These are phyloP conservation scores for Neonectria coccinea DNA, from an alignment of 2,329 filamentous ascomycete genomes.

Conservation along the genomic window DNA sequence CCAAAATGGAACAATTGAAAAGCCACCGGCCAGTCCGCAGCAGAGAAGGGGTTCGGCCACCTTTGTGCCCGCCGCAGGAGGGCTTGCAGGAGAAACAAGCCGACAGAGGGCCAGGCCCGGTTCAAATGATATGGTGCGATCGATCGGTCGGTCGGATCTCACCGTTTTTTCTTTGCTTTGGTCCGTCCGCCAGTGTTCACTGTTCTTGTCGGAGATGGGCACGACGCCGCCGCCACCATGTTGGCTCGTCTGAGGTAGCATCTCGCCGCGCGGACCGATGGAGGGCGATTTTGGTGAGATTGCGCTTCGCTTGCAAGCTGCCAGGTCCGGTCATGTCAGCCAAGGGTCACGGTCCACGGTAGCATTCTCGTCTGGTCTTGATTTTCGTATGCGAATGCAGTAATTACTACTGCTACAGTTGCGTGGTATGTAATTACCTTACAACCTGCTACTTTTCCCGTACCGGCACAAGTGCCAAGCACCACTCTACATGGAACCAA, in stretches of 20 bases:
- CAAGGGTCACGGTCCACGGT: not conserved
- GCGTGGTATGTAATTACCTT: not conserved
- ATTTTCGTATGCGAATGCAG: not conserved
- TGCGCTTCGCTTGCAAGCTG: constrained; percentile 18
- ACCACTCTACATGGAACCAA: constrained; percentile 16
- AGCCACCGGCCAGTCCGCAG: not conserved
- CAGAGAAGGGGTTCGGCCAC: constrained; percentile 8
- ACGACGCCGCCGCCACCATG: constrained; percentile 6
- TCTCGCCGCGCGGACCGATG: constrained; percentile 1
- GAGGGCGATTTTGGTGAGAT: not conserved
- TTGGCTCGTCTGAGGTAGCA: constrained; percentile 14
- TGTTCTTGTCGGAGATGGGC: constrained; percentile 15
- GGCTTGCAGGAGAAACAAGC: constrained; percentile 7
- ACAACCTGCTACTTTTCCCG: constrained; percentile 6
- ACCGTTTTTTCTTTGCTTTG: constrained; percentile 16
- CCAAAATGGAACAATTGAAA: not conserved
- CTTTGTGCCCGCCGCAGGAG: not conserved
- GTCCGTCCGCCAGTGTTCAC: not conserved
- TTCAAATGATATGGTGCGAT: constrained; percentile 15
- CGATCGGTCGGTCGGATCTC: constrained; percentile 21
- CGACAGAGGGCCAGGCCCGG: not conserved
- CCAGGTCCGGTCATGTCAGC: not conserved
- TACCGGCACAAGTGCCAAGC: constrained; percentile 3
- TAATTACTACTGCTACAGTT: no score
- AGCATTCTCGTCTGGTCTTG: constrained; percentile 26